Evolutionary conservation across 192 early-diverging fungal species (phyloP).

Genomic region (Gamsiella multidivaricata): DNA sequence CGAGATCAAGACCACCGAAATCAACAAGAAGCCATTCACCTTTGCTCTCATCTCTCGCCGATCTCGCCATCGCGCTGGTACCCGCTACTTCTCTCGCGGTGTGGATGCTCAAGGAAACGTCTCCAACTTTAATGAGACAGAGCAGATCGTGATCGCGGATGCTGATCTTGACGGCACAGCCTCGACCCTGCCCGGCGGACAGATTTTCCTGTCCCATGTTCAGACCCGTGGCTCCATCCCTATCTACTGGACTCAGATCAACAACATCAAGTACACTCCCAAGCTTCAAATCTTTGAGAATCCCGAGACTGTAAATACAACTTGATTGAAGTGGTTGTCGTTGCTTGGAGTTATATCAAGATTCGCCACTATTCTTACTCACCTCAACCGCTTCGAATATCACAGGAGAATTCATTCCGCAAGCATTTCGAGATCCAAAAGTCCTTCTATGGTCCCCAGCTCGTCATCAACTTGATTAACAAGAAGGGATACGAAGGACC

Average conservation of each 20-base stretch:
- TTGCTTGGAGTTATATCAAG: no score
- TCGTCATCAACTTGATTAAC: constrained; percentile 95
- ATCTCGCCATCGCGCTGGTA: constrained; percentile 84
- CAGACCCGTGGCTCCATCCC: constrained; percentile 97
- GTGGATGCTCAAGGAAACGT: constrained; percentile 93
- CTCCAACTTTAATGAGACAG: constrained; percentile 97
- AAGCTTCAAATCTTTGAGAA: constrained; percentile 80
- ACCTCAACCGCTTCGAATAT: background rate
- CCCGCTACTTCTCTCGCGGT: constrained; percentile 93
- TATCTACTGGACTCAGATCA: constrained; percentile 92
- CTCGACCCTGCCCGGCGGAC: constrained; percentile 49
- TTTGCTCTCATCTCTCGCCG: constrained; percentile 87
- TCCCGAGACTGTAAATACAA: constrained; percentile 68
- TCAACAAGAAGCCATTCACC: constrained; percentile 78
- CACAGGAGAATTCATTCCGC: constrained; percentile 72
- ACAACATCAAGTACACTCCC: constrained; percentile 93
- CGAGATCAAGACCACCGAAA: constrained; percentile 63
- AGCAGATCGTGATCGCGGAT: constrained; percentile 85
- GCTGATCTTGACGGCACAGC: constrained; percentile 49
- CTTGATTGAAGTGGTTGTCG: no score
- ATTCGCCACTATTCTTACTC: no score
- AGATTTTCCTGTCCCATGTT: constrained; percentile 78
- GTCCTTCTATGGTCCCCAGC: constrained; percentile 79
- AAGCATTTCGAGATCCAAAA: constrained; percentile 81
- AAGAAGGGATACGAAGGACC: constrained; percentile 91